Percentiles rank a stretch among this genome's conserved stretches.
Conservation (phyloP, 441 rosid species). For the Adansonia grandidieri region DNA sequence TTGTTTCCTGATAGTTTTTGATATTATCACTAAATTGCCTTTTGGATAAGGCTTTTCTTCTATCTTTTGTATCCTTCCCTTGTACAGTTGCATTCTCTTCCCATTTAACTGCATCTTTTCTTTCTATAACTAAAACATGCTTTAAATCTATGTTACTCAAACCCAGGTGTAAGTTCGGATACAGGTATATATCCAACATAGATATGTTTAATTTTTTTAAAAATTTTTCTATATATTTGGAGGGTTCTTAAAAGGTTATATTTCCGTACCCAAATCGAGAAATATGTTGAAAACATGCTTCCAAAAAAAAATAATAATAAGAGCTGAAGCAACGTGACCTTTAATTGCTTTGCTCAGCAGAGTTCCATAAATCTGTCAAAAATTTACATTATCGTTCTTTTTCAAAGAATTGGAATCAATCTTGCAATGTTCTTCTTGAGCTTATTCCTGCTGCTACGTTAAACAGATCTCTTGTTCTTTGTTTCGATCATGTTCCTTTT, state of each 20-base stretch:
- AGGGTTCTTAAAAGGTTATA: too few species aligned
- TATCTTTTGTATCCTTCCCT: background rate
- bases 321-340: too few species aligned
- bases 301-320: too few species aligned
- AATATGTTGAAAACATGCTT: too few species aligned
- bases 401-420: slow-evolving; percentile 14
- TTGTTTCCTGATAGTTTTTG: background rate
- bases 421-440: slow-evolving; percentile 2
- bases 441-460: background rate
- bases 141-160: background rate
- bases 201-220: too few species aligned
- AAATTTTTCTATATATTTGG: too few species aligned
- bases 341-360: slow-evolving; percentile 1
- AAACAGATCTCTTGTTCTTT: background rate
- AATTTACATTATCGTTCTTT: background rate
- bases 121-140: background rate
- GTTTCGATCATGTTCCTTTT: background rate
- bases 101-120: background rate
- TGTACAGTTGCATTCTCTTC: background rate
- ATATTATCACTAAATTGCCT: background rate
- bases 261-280: too few species aligned
- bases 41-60: background rate
- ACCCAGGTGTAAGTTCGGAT: too few species aligned
- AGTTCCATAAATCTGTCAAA: background rate
- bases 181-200: too few species aligned